Evolutionary conservation across 768 basidiomycete genomes (phyloP).

Genomic region (Suillus lakei): DNA sequence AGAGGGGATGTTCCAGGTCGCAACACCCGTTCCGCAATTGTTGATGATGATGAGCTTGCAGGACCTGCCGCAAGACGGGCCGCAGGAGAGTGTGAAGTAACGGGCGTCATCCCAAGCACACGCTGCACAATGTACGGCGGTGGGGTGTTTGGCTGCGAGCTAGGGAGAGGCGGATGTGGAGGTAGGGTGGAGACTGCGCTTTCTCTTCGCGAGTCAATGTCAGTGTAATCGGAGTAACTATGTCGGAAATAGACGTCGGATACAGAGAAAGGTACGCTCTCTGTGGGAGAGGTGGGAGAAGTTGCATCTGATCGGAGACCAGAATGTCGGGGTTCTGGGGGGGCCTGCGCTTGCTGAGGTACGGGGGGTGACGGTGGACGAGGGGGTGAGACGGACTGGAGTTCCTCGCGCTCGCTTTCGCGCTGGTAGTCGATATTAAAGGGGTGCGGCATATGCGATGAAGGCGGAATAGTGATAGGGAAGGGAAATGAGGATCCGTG

Average conservation of each 20-base stretch:
- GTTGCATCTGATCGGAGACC: conserved; percentile 34
- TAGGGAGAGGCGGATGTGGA: conserved; percentile 47
- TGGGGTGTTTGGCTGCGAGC: conserved; percentile 23
- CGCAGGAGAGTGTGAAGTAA: conserved; percentile 17
- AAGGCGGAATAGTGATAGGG: conserved; percentile 50
- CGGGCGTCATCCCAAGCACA: conserved; percentile 33
- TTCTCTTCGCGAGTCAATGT: conserved; percentile 35
- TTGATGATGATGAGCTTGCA: not conserved
- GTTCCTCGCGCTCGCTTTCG: conserved; percentile 9
- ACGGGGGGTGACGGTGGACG: conserved; percentile 20
- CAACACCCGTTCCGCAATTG: not conserved
- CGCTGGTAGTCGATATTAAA: conserved; percentile 22
- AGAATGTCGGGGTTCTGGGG: conserved; percentile 27
- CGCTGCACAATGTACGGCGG: conserved; percentile 38
- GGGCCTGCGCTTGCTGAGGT: conserved; percentile 34
- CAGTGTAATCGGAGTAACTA: conserved; percentile 38
- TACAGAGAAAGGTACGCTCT: conserved; percentile 61
- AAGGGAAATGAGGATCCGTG: conserved; percentile 45
- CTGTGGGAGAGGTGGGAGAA: conserved; percentile 63
- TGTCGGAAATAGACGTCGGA: conserved; percentile 57
- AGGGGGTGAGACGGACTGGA: not conserved
- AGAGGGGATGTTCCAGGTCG: conserved; percentile 16
- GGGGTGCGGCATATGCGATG: conserved; percentile 36
- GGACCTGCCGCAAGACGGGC: not conserved
- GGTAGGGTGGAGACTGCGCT: conserved; percentile 43